Evolutionary conservation across 345 rosid species (phyloP), one percentile per base, ranked within the genome.

Genomic region (Diplotaxis tenuifolia): DNA sequence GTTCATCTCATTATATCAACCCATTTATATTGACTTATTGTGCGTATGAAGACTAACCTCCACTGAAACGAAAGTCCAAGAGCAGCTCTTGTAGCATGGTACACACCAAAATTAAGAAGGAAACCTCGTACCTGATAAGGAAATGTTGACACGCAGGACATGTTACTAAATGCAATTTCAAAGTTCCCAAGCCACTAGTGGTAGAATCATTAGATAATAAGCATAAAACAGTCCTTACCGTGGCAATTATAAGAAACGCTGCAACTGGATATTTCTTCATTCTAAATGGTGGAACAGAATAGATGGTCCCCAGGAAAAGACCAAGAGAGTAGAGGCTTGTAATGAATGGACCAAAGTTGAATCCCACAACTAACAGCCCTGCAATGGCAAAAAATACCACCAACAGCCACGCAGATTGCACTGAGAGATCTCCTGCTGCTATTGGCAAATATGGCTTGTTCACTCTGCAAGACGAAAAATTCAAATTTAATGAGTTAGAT

Each of bases 361-460:
- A 74, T 61, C 85, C 94, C n/a, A 91, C 97, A 66, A 88, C 86
- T 75, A 78, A 61, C 52, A 88, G 80, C 66, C 98, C 97, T 19
- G 89, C 60, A 75, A 87, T 81, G 34, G 90, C 93, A 82, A 94
- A 91, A 78, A 80, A 79, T 70, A 86, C 68, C 80, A 94, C 98
- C 88, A 94, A 70, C 50, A 84, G 68, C 98, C 98, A 94, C 45
- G 98, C 98, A 75, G 87, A 82, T 73, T 87, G 88, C 70, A 89
- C 89, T 22, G 96, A 91, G 40, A 94, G 97, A 82, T 94, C 98
- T 73, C 98, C 98, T 18, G 98, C 97, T 79, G 96, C 97, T 77
- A 94, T 89, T 64, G 97, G 98, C 76, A 94, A 82, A 80, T 94
- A 91, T 20, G 98, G 98, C 77, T 94, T 94, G 83, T 94, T 94